Evolutionary conservation across 495 filamentous ascomycete genomes (phyloP).

Genomic region (Penicillium pulvis): DNA sequence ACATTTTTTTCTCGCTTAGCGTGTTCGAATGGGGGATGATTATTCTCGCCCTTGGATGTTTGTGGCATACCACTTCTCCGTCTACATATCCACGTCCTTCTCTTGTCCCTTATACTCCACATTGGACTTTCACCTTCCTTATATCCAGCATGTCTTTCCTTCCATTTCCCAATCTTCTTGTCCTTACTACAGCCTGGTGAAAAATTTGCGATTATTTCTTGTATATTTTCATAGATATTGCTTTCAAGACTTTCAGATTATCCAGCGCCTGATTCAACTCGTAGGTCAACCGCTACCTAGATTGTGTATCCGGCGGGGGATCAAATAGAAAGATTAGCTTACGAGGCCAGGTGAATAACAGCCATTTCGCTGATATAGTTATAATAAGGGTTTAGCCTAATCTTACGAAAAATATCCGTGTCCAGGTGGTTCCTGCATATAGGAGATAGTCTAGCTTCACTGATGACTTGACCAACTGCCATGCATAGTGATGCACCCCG

Average conservation of each 20-base stretch:
- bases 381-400: too few species aligned
- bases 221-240: slow-evolving; percentile 13
- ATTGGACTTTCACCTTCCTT: slow-evolving; percentile 3
- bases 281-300: too few species aligned
- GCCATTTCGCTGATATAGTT: too few species aligned
- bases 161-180: slow-evolving; percentile 2
- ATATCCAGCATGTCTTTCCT: slow-evolving; percentile 11
- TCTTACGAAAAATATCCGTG: too few species aligned
- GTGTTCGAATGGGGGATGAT: not conserved
- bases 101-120: slow-evolving; percentile 6
- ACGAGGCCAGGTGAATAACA: too few species aligned
- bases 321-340: too few species aligned
- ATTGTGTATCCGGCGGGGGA: too few species aligned
- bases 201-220: slow-evolving; percentile 12
- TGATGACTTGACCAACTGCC: too few species aligned
- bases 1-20: not conserved
- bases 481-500: too few species aligned
- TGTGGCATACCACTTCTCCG: slow-evolving; percentile 10
- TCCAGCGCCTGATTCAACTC: too few species aligned
- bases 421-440: too few species aligned
- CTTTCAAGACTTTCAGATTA: slow-evolving; percentile 1
- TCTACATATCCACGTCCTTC: slow-evolving; percentile 11
- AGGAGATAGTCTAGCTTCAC: too few species aligned
- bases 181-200: slow-evolving; percentile 10
- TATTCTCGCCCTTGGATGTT: slow-evolving; percentile 13